phyloP scores from a whole-genome alignment of 768 basidiomycete genomes.

The Piloderma croceum region DNA sequence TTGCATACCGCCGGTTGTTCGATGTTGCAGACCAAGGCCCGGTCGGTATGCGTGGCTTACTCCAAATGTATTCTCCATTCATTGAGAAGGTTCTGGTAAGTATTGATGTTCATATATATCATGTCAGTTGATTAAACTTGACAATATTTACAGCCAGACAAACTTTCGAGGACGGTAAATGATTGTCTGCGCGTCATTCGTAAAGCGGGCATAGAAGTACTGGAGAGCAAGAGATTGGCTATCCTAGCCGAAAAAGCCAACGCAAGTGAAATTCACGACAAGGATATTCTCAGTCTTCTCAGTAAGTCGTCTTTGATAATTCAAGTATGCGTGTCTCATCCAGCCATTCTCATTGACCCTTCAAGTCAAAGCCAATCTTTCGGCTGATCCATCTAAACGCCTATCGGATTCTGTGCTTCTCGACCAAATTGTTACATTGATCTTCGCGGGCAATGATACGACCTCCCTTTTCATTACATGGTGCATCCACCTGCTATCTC shows the following conservation, averaged over 20 bases:
- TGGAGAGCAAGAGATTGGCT: slow-evolving; percentile 37
- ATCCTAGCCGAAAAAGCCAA: slow-evolving; percentile 31
- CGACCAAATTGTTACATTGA: slow-evolving; percentile 59
- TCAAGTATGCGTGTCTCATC: too few relatives aligned
- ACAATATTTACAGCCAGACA: slow-evolving; percentile 33
- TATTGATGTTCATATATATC: too few relatives aligned
- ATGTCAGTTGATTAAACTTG: background rate
- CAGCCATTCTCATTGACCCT: background rate
- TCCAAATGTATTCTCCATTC: slow-evolving; percentile 44
- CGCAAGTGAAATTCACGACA: slow-evolving; percentile 27
- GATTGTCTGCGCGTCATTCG: slow-evolving; percentile 36
- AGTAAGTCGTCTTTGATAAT: slow-evolving; percentile 28
- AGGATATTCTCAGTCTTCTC: slow-evolving; percentile 44
- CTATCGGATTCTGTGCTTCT: slow-evolving; percentile 59
- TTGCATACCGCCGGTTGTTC: slow-evolving; percentile 47
- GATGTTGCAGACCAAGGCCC: slow-evolving; percentile 41
- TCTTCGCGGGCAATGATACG: slow-evolving; percentile 61
- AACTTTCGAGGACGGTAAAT: slow-evolving; percentile 33
- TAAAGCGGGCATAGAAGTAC: slow-evolving; percentile 36
- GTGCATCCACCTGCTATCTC: slow-evolving; percentile 51
- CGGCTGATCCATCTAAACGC: slow-evolving; percentile 36
- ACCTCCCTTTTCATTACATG: slow-evolving; percentile 53
- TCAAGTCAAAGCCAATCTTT: slow-evolving; percentile 57
- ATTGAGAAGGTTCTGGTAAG: slow-evolving; percentile 42
- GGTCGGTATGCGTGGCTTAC: slow-evolving; percentile 31